These are phyloP conservation scores for Lactarius quietus DNA, from an alignment of 768 basidiomycete species.

Conservation along the genomic window DNA sequence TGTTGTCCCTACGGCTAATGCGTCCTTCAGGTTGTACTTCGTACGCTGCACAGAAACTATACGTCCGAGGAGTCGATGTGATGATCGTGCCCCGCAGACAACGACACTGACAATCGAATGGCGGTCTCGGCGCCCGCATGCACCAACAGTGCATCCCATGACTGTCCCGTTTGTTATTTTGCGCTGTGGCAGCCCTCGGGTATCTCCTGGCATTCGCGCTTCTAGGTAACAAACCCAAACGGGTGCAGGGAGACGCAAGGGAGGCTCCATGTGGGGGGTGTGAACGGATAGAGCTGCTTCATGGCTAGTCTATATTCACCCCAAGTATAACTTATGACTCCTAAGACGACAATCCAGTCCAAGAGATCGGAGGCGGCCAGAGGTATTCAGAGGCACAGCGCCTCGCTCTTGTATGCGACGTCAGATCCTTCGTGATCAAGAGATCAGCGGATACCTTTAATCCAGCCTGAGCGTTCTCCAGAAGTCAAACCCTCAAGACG, in stretches of 20 bases:
- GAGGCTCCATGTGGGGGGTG: background rate
- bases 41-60: background rate
- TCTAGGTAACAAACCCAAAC: background rate
- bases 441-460: background rate
- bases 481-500: background rate
- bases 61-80: constrained; percentile 4
- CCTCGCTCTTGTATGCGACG: background rate
- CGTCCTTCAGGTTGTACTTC: background rate
- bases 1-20: background rate
- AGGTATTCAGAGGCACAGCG: background rate
- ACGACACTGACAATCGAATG: background rate
- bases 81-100: constrained; percentile 7
- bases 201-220: background rate
- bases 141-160: constrained; percentile 1
- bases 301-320: background rate
- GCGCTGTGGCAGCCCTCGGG: background rate
- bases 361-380: background rate
- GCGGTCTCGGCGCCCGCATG: constrained; percentile 4
- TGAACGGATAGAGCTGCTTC: constrained; percentile 1
- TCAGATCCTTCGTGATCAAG: constrained; percentile 4
- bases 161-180: background rate
- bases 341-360: constrained; percentile 3
- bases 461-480: background rate
- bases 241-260: constrained; percentile 5
- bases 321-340: constrained; percentile 8